A percentile compares a stretch with the other conserved stretches of the same genome.
These are phyloP conservation scores for sweet orange (Citrus sinensis) DNA, from an alignment of 345 rosid genomes.

Conservation along the genomic window DNA sequence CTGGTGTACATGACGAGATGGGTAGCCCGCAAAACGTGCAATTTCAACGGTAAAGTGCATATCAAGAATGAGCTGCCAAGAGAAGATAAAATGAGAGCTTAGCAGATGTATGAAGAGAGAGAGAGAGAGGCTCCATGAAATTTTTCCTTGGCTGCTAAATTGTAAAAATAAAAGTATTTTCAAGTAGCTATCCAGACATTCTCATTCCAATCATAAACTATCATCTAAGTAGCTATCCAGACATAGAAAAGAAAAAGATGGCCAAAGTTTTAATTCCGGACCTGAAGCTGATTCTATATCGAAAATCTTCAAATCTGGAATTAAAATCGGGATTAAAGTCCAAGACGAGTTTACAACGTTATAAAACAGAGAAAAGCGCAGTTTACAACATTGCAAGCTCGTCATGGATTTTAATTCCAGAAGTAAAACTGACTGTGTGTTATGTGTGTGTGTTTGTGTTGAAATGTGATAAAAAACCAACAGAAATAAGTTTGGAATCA, in stretches of 20 bases:
- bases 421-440: too few relatives aligned
- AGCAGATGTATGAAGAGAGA: not conserved
- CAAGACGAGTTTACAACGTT: too few relatives aligned
- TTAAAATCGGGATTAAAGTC: too few relatives aligned
- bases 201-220: not conserved
- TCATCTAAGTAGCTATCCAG: not conserved
- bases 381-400: too few relatives aligned
- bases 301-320: too few relatives aligned
- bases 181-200: not conserved
- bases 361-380: too few relatives aligned
- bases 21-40: constrained; percentile 95
- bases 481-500: not conserved
- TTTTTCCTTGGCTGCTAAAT: not conserved
- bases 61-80: constrained; percentile 85
- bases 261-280: too few relatives aligned
- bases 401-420: too few relatives aligned
- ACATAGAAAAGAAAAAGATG: not conserved
- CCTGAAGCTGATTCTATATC: too few relatives aligned
- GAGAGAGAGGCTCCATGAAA: not conserved
- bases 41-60: constrained; percentile 99
- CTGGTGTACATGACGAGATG: constrained; percentile 75
- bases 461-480: not conserved
- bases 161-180: not conserved
- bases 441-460: too few relatives aligned
- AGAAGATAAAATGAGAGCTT: constrained; percentile 2